Conservation (phyloP, 768 basidiomycete genomes). For the Suillus occidentalis region DNA sequence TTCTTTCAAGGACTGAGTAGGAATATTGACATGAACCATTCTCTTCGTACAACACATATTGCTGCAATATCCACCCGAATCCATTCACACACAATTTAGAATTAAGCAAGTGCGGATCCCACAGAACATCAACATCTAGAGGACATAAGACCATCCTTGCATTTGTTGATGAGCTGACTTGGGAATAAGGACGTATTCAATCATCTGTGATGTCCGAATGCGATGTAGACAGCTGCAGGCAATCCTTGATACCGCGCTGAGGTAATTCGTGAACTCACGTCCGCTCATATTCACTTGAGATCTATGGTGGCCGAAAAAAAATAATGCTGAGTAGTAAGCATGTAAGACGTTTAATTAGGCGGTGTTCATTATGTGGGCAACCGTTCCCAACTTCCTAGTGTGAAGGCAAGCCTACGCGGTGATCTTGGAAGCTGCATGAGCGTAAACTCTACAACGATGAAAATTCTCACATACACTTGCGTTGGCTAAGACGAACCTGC, state of each 20-base stretch:
- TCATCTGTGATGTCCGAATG: neutral
- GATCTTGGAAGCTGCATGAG: neutral
- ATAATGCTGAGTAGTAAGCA: neutral
- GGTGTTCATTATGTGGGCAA: neutral
- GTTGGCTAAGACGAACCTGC: slow-evolving; percentile 48
- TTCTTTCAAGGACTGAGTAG: too few species aligned
- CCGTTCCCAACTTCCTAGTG: neutral
- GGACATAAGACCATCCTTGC: neutral
- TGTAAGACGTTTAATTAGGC: neutral
- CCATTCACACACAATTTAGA: neutral
- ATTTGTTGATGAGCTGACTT: neutral
- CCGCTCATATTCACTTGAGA: slow-evolving; percentile 55
- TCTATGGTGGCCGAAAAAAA: neutral
- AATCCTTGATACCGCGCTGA: slow-evolving; percentile 71
- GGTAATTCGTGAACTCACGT: slow-evolving; percentile 93
- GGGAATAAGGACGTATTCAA: neutral
- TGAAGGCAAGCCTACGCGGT: neutral
- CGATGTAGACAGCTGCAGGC: neutral
- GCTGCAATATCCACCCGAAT: neutral
- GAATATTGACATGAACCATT: neutral
- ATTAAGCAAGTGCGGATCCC: neutral
- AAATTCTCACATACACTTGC: neutral
- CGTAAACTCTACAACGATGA: neutral
- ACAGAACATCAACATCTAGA: neutral
- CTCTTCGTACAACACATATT: neutral